These are phyloP conservation scores for Coemansia sp. DNA, from an alignment of 192 early-diverging fungal genomes.

Conservation along the genomic window DNA sequence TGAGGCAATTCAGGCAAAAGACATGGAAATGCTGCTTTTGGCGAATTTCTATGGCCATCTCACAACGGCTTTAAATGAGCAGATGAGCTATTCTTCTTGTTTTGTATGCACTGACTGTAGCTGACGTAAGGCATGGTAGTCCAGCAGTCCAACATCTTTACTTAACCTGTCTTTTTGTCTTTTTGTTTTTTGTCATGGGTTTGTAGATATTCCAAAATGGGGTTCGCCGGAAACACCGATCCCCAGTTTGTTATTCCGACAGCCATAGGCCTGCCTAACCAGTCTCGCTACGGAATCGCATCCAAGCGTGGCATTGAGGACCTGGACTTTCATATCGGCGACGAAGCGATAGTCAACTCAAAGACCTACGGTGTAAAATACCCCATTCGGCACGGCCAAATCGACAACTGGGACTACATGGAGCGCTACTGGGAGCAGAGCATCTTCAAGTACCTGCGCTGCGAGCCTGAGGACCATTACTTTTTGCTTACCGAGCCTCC, in stretches of 20 bases:
- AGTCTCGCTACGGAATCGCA: constrained; percentile 71
- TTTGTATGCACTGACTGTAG: too few relatives aligned
- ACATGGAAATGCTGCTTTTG: neutral
- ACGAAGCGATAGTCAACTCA: constrained; percentile 88
- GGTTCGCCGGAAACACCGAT: constrained; percentile 93
- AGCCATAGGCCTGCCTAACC: constrained; percentile 68
- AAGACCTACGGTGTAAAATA: constrained; percentile 89
- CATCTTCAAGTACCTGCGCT: constrained; percentile 96
- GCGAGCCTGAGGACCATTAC: constrained; percentile 98
- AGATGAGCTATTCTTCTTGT: neutral
- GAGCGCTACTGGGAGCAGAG: constrained; percentile 99
- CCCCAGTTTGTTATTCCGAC: constrained; percentile 99
- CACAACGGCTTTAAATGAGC: neutral
- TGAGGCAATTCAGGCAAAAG: too few relatives aligned
- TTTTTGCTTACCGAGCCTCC: constrained; percentile 98
- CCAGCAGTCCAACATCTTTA: too few relatives aligned
- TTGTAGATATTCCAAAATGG: constrained; percentile 89
- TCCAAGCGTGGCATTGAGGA: constrained; percentile 97
- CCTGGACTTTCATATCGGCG: constrained; percentile 95
- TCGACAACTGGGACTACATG: constrained; percentile 99
- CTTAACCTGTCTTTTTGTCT: too few relatives aligned
- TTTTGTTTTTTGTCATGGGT: neutral
- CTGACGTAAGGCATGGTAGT: too few relatives aligned
- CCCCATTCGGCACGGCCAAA: constrained; percentile 95
- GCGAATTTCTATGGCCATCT: neutral